phyloP scores from a whole-genome alignment of 768 basidiomycete species.

The Lyophyllum decastes region DNA sequence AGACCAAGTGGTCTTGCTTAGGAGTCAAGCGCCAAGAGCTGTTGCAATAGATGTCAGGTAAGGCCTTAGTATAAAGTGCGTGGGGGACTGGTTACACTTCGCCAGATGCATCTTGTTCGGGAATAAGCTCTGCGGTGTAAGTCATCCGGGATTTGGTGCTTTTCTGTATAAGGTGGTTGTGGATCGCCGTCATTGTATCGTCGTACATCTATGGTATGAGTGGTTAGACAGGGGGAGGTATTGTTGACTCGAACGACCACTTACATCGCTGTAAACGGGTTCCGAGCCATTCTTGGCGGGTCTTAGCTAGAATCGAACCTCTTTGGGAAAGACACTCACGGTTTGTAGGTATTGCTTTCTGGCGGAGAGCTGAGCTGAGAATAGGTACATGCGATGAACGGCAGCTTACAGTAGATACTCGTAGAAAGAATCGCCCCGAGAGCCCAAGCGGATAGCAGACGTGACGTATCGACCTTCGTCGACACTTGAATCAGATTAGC shows the following conservation, averaged over 20 bases:
- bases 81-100: slow-evolving; percentile 31
- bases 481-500: slow-evolving; percentile 24
- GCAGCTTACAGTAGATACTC: slow-evolving; percentile 76
- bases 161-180: slow-evolving; percentile 68
- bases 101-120: slow-evolving; percentile 44
- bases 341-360: slow-evolving; percentile 86
- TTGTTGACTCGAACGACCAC: neutral
- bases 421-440: slow-evolving; percentile 92
- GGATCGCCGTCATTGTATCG: slow-evolving; percentile 81
- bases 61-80: neutral
- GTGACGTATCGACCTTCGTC: slow-evolving; percentile 47
- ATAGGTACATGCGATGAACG: neutral
- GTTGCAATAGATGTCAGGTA: neutral
- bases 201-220: slow-evolving; percentile 76
- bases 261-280: slow-evolving; percentile 71
- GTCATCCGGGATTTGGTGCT: slow-evolving; percentile 60
- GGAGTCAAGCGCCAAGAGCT: slow-evolving; percentile 77
- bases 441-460: slow-evolving; percentile 85
- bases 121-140: slow-evolving; percentile 83
- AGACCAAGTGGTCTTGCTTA: slow-evolving; percentile 95
- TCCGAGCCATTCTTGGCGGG: slow-evolving; percentile 67
- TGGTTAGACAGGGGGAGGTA: neutral
- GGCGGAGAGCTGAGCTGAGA: slow-evolving; percentile 1
- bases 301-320: neutral
- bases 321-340: slow-evolving; percentile 32